Conservation (phyloP, 306 rosid genomes). For the Mucuna pruriens region DNA sequence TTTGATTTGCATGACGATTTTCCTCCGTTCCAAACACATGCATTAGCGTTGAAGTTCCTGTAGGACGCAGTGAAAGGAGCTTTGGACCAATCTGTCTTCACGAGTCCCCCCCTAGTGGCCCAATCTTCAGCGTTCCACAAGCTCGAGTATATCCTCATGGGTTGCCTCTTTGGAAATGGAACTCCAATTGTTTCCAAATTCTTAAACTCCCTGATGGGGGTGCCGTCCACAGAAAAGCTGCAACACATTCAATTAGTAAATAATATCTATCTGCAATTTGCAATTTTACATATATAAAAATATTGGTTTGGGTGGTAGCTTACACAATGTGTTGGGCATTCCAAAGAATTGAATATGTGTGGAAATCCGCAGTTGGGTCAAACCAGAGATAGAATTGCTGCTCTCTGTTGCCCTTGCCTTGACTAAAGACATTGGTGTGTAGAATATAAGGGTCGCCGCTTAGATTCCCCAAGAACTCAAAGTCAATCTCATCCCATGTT, state of each 20-base stretch:
- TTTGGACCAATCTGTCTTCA: conserved; percentile 70
- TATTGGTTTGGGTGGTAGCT: conserved; percentile 25
- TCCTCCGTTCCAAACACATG: conserved; percentile 58
- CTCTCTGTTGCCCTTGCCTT: conserved; percentile 75
- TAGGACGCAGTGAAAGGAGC: conserved; percentile 77
- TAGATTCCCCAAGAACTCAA: conserved; percentile 71
- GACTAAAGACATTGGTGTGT: conserved; percentile 67
- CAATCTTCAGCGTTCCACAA: conserved; percentile 84
- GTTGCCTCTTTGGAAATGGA: conserved; percentile 66
- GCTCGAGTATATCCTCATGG: conserved; percentile 72
- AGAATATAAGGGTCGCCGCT: conserved; percentile 71
- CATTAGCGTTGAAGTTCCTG: conserved; percentile 63
- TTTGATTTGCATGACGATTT: conserved; percentile 56
- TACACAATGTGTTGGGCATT: conserved; percentile 60
- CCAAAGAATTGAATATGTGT: conserved; percentile 75
- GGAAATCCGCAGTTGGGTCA: conserved; percentile 73
- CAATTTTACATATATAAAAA: neutral
- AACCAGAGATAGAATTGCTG: conserved; percentile 79
- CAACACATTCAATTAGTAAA: neutral
- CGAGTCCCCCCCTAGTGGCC: conserved; percentile 80
- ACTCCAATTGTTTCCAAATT: conserved; percentile 62
- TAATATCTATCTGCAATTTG: neutral
- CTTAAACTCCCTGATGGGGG: conserved; percentile 78
- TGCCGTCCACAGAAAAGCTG: conserved; percentile 72
- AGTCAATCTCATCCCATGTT: conserved; percentile 76